Percentiles rank a stretch among this genome's conserved stretches.
phyloP scores from a whole-genome alignment of 768 basidiomycete genomes.

The Hortiboletus flavorubellus region DNA sequence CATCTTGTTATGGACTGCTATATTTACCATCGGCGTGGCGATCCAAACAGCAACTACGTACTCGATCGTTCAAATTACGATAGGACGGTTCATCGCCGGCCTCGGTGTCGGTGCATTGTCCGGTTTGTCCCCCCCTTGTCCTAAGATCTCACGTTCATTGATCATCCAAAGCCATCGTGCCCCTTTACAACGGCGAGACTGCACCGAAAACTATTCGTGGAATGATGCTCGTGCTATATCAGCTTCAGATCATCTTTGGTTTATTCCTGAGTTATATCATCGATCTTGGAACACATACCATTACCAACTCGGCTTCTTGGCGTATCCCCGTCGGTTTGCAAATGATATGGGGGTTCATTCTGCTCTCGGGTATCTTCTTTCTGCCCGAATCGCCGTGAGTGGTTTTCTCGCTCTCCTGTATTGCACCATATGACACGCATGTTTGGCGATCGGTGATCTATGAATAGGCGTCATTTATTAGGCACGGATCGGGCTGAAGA shows the following conservation, averaged over 20 bases:
- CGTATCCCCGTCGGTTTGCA: slow-evolving; percentile 14
- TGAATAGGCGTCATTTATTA: slow-evolving; percentile 10
- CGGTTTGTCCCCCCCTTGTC: not conserved
- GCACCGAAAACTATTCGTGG: slow-evolving; percentile 73
- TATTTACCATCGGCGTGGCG: slow-evolving; percentile 14
- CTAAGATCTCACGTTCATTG: not conserved
- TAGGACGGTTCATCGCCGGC: slow-evolving; percentile 12
- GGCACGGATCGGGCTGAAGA: not conserved
- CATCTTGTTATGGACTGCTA: slow-evolving; percentile 13
- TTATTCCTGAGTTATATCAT: slow-evolving; percentile 70
- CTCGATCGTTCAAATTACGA: slow-evolving; percentile 11
- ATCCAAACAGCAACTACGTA: slow-evolving; percentile 14
- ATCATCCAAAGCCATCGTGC: slow-evolving; percentile 44
- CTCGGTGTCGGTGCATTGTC: slow-evolving; percentile 17
- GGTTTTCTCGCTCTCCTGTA: not conserved
- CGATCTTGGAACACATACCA: slow-evolving; percentile 34
- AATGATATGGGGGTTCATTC: slow-evolving; percentile 10
- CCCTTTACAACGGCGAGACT: slow-evolving; percentile 76
- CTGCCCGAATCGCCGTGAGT: slow-evolving; percentile 16
- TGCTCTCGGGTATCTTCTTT: slow-evolving; percentile 13
- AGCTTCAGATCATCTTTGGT: slow-evolving; percentile 69
- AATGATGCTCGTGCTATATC: slow-evolving; percentile 68
- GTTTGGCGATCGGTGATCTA: not conserved
- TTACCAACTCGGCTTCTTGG: slow-evolving; percentile 14
- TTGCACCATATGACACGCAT: not conserved